Evolutionary conservation across 164 flowering plant species (phyloP).

Genomic region (Macadamia tetraphylla): DNA sequence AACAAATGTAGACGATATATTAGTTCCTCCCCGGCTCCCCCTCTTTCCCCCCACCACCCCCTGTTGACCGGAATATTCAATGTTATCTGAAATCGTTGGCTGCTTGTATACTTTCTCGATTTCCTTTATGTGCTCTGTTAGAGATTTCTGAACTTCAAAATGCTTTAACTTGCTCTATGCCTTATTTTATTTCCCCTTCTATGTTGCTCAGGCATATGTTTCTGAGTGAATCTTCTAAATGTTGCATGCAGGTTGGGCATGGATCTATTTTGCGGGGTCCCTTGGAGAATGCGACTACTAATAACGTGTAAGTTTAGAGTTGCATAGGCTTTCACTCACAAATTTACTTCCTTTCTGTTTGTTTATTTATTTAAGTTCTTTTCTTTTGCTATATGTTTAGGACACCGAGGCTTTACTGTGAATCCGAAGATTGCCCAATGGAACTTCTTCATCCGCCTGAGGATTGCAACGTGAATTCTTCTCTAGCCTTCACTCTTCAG

Average conservation of each 20-base stretch:
- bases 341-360: conserved; percentile 1
- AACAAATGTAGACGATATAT: no score
- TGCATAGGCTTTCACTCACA: background rate
- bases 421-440: conserved; percentile 59
- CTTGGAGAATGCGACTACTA: conserved; percentile 42
- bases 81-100: background rate
- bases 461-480: conserved; percentile 93
- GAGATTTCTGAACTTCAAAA: background rate
- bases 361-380: conserved; percentile 13
- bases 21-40: no score
- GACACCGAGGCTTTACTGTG: conserved; percentile 65
- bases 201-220: background rate
- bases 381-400: conserved; percentile 28
- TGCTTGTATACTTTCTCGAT: background rate
- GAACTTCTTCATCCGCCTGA: conserved; percentile 95
- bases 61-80: no score
- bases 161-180: background rate
- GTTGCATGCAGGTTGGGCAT: conserved; percentile 65
- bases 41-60: no score
- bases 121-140: background rate
- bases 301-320: conserved; percentile 44
- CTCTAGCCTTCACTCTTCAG: conserved; percentile 91
- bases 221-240: conserved; percentile 3
- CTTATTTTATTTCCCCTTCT: background rate
- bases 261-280: conserved; percentile 80